Base-by-base conservation (phyloP, 1,284 basidiomycete species). In the Pseudozyma pruni region DNA sequence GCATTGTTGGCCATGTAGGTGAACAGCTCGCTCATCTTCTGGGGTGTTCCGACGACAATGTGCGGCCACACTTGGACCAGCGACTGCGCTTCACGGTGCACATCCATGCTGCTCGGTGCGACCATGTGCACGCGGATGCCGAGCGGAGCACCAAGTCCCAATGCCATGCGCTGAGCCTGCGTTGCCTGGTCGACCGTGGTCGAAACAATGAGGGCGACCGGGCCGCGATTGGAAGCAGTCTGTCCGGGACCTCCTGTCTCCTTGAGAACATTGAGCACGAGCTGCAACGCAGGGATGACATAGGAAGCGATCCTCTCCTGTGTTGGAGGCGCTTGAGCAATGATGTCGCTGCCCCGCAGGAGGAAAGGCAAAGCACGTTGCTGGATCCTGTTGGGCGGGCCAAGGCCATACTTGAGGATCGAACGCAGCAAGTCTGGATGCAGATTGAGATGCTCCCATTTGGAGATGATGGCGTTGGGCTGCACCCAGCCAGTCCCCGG, bases 161-260 rank as follows among this genome's bases (percentile, higher is more conserved):
- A 88, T 72, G 96, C 92, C 89, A 97, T 95, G 60, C 95, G 91
- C 79, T 98, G 94, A 32, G 94, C 94, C 83, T 98, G 95, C 2
- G 93, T 96, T 6, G 95, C 95, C 83, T 98, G 95, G 84, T 98
- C 95, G 17, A 98, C 93, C 0, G 95, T 98, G 0, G 95, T 97
- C 16, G 94, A 96, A 43, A 98, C 88, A 86, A 98, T 92, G 47
- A 78, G 31, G 8, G 69, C 68, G 14, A 73, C 55, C 87, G 85
- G 80, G 88, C 85, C 54, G 87, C 88, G 55, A 23, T 34, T 69
- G 14, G 57, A 49, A 17, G 58, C 64, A n/a, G 51, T 49, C 14
- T 50, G 51, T 41, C 78, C 49, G 7, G 38, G 49, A 5, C 55
- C 62, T 8, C 56, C 64, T 9, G 62, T 53, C 48, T 75, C 69